A percentile compares a stretch with the other conserved stretches of the same genome.
Evolutionary conservation across 208 protist species (phyloP).

Genomic region (Crithidia fasciculata): DNA sequence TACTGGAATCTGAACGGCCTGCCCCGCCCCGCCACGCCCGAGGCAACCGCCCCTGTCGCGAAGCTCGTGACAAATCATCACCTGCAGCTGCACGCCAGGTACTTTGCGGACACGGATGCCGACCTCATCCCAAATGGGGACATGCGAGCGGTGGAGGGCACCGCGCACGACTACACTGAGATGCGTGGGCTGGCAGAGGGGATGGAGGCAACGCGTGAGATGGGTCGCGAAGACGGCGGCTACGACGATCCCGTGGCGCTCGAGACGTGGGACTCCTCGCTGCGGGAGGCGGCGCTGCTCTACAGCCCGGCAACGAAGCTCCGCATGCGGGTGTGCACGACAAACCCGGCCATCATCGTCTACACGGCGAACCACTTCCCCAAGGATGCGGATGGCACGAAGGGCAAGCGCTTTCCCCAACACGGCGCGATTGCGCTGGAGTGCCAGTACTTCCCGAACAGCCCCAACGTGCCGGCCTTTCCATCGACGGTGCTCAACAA

Average conservation of each 20-base stretch:
- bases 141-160: conserved; percentile 45
- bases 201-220: conserved; percentile 47
- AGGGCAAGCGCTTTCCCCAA: conserved; percentile 64
- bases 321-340: conserved; percentile 69
- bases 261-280: conserved; percentile 70
- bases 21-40: conserved; percentile 28
- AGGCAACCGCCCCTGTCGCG: conserved; percentile 33
- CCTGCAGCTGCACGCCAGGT: conserved; percentile 51
- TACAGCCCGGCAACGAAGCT: conserved; percentile 71
- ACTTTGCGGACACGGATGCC: conserved; percentile 56
- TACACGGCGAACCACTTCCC: conserved; percentile 77
- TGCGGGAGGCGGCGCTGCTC: conserved; percentile 68
- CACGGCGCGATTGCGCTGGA: conserved; percentile 69
- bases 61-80: conserved; percentile 60
- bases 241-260: conserved; percentile 81
- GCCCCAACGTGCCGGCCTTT: conserved; percentile 63
- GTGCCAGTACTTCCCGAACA: conserved; percentile 86
- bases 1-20: conserved; percentile 90
- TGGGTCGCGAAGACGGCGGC: conserved; percentile 47
- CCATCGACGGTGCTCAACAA: conserved; percentile 67
- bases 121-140: conserved; percentile 49
- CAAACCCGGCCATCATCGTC: conserved; percentile 64
- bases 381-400: conserved; percentile 48
- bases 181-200: conserved; percentile 52
- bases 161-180: conserved; percentile 63